A percentile compares a stretch with the other conserved stretches of the same genome.
Evolutionary conservation across 352 stramenopile genomes (phyloP).

Genomic region (Aphanomyces invadans): DNA sequence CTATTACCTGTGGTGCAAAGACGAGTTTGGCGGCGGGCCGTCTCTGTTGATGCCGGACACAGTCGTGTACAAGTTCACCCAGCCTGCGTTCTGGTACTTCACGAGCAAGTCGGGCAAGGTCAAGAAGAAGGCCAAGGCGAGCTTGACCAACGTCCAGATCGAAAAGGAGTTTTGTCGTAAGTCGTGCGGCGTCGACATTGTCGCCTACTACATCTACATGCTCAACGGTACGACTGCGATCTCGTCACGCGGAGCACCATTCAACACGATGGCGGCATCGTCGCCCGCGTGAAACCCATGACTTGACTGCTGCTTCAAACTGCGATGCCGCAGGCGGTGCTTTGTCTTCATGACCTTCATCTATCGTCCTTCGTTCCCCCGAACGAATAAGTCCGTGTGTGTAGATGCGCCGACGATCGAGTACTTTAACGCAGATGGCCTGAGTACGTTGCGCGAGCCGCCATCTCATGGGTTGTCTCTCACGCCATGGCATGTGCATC

Average conservation of each 20-base stretch:
- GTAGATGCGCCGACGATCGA: slow-evolving; percentile 72
- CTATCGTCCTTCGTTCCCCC: too few species aligned
- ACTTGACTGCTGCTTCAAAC: too few species aligned
- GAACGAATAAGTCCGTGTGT: too few species aligned
- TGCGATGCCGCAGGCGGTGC: too few species aligned
- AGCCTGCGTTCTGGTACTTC: slow-evolving; percentile 94
- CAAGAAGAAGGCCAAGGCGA: slow-evolving; percentile 88
- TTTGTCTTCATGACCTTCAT: too few species aligned
- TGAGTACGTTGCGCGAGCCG: too few species aligned
- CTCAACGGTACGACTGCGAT: slow-evolving; percentile 9
- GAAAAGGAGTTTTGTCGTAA: slow-evolving; percentile 91
- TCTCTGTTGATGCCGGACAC: slow-evolving; percentile 87
- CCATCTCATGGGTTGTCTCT: too few species aligned
- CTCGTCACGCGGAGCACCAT: too few species aligned
- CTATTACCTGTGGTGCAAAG: slow-evolving; percentile 86
- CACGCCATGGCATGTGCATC: too few species aligned
- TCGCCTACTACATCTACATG: slow-evolving; percentile 85
- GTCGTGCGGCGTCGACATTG: slow-evolving; percentile 68
- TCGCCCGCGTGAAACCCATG: too few species aligned
- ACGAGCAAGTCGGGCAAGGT: slow-evolving; percentile 79
- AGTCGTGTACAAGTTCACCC: slow-evolving; percentile 88
- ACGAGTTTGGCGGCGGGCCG: slow-evolving; percentile 83
- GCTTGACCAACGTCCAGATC: slow-evolving; percentile 88
- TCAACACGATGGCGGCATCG: too few species aligned
- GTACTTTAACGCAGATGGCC: slow-evolving; percentile 82